Evolutionary conservation across 2,329 filamentous ascomycete species (phyloP).

Genomic region (Scedosporium aurantiacum): DNA sequence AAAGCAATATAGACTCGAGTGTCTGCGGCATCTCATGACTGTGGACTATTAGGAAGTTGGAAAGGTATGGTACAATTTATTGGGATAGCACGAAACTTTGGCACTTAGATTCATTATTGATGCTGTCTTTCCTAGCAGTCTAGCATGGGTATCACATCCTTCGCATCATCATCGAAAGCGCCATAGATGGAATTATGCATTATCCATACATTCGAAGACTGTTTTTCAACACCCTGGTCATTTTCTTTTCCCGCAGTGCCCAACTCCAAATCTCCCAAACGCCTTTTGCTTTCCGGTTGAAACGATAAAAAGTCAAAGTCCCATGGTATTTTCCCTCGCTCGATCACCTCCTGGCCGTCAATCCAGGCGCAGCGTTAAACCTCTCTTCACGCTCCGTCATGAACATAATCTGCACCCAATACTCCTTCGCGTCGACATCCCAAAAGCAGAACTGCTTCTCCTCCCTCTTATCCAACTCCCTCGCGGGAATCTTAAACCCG

Average conservation of each 20-base stretch:
- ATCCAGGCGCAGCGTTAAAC: constrained; percentile 55
- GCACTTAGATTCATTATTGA: too few species aligned
- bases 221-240: neutral
- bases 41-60: neutral
- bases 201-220: neutral
- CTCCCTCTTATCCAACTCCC: constrained; percentile 83
- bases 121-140: too few species aligned
- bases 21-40: neutral
- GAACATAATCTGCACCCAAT: constrained; percentile 95
- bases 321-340: neutral
- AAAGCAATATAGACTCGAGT: neutral
- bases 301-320: neutral
- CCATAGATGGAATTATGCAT: too few species aligned
- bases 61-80: neutral
- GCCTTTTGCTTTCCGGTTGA: neutral
- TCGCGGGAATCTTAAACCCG: constrained; percentile 87
- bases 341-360: constrained; percentile 36
- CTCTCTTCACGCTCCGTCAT: constrained; percentile 96
- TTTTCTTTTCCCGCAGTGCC: neutral
- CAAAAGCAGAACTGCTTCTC: constrained; percentile 90
- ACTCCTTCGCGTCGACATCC: constrained; percentile 91
- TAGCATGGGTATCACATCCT: too few species aligned
- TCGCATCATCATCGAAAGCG: too few species aligned
- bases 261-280: neutral
- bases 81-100: neutral